phyloP scores from a whole-genome alignment of 2,329 filamentous ascomycete genomes.

The Xylariaceae sp. region DNA sequence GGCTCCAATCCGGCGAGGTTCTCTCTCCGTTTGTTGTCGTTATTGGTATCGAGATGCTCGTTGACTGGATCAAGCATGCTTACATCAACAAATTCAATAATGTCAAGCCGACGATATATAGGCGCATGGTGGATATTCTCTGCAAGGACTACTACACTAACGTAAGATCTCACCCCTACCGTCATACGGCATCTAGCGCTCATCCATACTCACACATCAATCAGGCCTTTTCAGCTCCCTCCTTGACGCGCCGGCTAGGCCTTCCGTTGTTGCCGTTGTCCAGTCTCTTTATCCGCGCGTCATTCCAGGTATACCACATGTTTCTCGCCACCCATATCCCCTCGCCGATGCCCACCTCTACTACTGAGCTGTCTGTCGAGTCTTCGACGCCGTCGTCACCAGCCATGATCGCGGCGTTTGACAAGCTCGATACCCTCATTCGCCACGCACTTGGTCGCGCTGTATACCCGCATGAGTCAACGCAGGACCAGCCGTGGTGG shows the following conservation, averaged over 20 bases:
- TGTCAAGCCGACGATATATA: conserved; percentile 84
- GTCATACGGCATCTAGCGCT: background rate
- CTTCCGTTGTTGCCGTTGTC: conserved; percentile 88
- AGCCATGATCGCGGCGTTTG: conserved; percentile 69
- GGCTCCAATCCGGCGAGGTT: conserved; percentile 73
- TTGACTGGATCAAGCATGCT: conserved; percentile 94
- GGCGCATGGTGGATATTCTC: conserved; percentile 83
- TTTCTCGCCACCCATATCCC: conserved; percentile 85
- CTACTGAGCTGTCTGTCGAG: conserved; percentile 61
- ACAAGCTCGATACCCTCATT: conserved; percentile 72
- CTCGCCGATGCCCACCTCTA: conserved; percentile 61
- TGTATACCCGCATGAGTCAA: conserved; percentile 49
- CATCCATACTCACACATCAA: conserved; percentile 1
- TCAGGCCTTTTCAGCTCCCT: conserved; percentile 83
- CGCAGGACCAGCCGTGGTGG: conserved; percentile 41
- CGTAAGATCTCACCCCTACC: conserved; percentile 41
- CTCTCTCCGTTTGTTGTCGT: conserved; percentile 91
- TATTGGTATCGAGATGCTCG: conserved; percentile 90
- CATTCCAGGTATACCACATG: conserved; percentile 96
- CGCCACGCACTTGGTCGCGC: conserved; percentile 71
- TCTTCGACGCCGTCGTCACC: conserved; percentile 61
- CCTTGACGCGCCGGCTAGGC: conserved; percentile 81
- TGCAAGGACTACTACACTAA: conserved; percentile 98
- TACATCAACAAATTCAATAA: conserved; percentile 99
- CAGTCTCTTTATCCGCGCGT: conserved; percentile 91